Base-by-base conservation (phyloP, 2,329 filamentous ascomycete species). In the Parastagonospora nodorum region DNA sequence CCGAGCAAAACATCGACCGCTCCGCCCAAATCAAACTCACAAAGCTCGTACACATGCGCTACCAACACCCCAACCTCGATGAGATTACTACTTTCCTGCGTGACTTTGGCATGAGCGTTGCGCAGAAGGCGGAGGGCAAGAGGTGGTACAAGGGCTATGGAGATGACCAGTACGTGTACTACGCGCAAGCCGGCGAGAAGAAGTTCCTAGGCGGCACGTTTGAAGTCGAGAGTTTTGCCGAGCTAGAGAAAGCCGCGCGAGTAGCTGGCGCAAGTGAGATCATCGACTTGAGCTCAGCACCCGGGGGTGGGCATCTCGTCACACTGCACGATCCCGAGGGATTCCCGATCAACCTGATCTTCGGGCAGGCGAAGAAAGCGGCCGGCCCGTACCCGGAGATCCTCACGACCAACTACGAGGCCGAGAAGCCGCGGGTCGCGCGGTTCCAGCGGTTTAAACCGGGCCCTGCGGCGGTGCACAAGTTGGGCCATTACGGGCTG, bases 61-160 rank as follows among this genome's bases (percentile, higher is more conserved):
- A 83, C 58, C 79, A 82, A 51, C 80, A 82, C 54, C 77, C 79
- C 0, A 75, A 82, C 49, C 66, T 83, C 4, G 68, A 74, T 16
- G 66, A 74, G 48, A 81, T 82, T 38, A 80, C 77, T 4, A 75
- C 66, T 2, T 82, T 77, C 61, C 67, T 76, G 2, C 52, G 60
- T 29, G 69, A 74, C 51, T 73, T 73, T 43, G 71, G 71, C 30
- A 71, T 74, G 69, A 67, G 46, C 15, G 63, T 73, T 7, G 69
- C 64, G 5, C 58, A 71, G 27, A 69, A 71, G 42, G 56, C 58
- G 0, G 63, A 67, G 0, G 61, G 54, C 1, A 60, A 64, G 50
- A 80, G 82, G 29, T 88, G 82, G 74, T 86, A 80, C 67, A 80
- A 82, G 35, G 85, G 85, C 14, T 87, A 86, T 61, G 84, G 85